Conservation (phyloP, 352 stramenopile species). For the Globisporangium yorkense region DNA sequence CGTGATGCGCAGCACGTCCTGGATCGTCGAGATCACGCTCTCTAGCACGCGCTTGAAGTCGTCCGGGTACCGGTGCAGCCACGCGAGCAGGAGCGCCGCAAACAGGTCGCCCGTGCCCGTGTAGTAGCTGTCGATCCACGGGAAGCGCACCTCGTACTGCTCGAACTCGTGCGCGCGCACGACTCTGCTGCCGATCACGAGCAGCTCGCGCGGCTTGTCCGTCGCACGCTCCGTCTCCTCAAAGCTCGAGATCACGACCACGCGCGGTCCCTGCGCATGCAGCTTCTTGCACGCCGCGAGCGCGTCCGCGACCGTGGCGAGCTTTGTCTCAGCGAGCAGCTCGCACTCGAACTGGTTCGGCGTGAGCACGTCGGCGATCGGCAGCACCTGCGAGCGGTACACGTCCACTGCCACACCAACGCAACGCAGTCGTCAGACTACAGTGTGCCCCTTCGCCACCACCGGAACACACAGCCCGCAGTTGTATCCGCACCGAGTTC, state of each 20-base stretch:
- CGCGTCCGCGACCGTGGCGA: conserved; percentile 59
- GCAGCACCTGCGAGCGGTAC: conserved; percentile 70
- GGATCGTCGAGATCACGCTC: conserved; percentile 75
- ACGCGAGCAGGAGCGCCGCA: conserved; percentile 72
- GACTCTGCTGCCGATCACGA: conserved; percentile 69
- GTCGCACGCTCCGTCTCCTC: conserved; percentile 40
- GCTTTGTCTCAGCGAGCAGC: conserved; percentile 62
- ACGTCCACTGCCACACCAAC: conserved; percentile 49
- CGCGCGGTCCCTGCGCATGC: conserved; percentile 57
- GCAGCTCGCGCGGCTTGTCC: conserved; percentile 30
- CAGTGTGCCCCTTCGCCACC: not conserved
- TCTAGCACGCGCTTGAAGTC: conserved; percentile 70
- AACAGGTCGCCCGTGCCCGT: conserved; percentile 82
- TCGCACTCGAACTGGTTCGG: conserved; percentile 87
- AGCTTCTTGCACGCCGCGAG: conserved; percentile 69
- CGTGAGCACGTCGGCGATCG: conserved; percentile 79
- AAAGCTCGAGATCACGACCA: conserved; percentile 85
- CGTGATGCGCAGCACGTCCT: conserved; percentile 71
- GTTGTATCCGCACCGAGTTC: conserved; percentile 50
- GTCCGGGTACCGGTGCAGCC: conserved; percentile 53
- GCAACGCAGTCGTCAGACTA: not conserved
- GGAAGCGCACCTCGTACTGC: conserved; percentile 76
- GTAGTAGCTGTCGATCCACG: conserved; percentile 79
- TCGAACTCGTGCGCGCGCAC: conserved; percentile 29
- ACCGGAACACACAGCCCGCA: conserved; percentile 24